Evolutionary conservation across 2,329 filamentous ascomycete species (phyloP).

Genomic region (Aspergillus floridensis): DNA sequence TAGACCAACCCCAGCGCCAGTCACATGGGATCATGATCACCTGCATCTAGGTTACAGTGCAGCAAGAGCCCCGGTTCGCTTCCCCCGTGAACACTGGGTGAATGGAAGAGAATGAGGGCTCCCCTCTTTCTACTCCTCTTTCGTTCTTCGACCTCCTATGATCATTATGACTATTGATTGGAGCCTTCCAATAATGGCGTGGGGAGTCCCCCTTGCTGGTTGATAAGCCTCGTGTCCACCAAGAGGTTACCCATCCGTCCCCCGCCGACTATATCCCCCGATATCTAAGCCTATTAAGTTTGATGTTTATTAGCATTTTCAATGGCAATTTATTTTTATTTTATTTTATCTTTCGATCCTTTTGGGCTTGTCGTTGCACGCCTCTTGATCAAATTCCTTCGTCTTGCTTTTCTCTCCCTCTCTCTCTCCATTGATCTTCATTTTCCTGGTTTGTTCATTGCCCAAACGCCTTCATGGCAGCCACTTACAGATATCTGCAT

Average conservation of each 20-base stretch:
- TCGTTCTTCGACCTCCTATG: background rate
- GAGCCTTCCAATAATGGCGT: conserved; percentile 12
- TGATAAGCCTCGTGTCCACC: conserved; percentile 27
- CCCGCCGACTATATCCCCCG: conserved; percentile 3
- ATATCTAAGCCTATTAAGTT: conserved; percentile 8
- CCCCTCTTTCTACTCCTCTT: background rate
- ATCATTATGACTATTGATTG: conserved; percentile 22
- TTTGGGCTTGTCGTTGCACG: background rate
- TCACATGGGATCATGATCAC: background rate
- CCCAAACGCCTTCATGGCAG: conserved; percentile 1
- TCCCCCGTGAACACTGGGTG: background rate
- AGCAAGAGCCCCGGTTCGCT: background rate
- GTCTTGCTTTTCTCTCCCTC: background rate
- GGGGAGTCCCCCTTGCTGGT: conserved; percentile 23
- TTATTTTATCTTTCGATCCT: background rate
- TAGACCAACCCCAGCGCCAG: background rate
- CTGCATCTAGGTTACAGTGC: background rate
- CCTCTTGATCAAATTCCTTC: background rate
- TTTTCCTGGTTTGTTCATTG: background rate
- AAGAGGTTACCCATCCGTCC: conserved; percentile 4
- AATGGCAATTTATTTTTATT: background rate
- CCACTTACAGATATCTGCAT: conserved; percentile 6
- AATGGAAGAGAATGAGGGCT: background rate
- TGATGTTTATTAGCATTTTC: conserved; percentile 4
- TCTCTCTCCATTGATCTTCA: background rate